Evolutionary conservation across 352 stramenopile species (phyloP), one percentile per base, ranked within the genome.

Genomic region (Phytophthora fragariaefolia): DNA sequence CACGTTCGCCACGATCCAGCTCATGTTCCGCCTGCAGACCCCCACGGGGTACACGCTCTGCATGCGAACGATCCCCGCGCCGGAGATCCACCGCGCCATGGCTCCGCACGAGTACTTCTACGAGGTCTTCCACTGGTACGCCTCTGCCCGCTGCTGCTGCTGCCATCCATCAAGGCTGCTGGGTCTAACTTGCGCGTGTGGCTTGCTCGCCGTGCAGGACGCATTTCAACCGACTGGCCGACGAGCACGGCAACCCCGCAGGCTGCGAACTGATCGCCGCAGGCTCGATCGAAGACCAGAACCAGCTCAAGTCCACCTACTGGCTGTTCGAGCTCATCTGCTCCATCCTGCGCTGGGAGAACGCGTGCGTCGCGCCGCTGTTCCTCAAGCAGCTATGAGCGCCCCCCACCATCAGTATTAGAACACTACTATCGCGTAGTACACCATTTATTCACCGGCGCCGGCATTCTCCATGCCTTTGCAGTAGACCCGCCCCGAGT

Each of bases 291-390:
- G 59, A 51, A 17, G 76, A 83, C 27, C 69, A 76, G 45, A 77
- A 77, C 49, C 72, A 78, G 34, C 46, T 83, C 28, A 80, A 78
- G 6, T 74, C 75, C 34, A 74, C 74, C 23, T 76, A 87, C 66
- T 90, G 81, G 83, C 58, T 89, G 34, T 86, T 90, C 34, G 82
- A 92, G 69, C 73, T 92, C 68, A 78, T 90, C 34, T 79, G 85
- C 43, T 83, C 78, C 6, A 76, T 90, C 18, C 42, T 92, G 53
- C 78, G 80, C 13, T 92, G 83, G 83, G 84, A 92, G 47, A 84
- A 43, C 43, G 51, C 52, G 38, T 85, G 76, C 53, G 73, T 87
- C 18, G 73, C 63, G n/a, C 74, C 79, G 23, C 64, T 87, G 32
- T 87, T 87, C 69, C 66, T 87, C 48, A 79, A 81, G 18, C 59